phyloP scores from a whole-genome alignment of 208 protist genomes.

The Crithidia expoeki region DNA sequence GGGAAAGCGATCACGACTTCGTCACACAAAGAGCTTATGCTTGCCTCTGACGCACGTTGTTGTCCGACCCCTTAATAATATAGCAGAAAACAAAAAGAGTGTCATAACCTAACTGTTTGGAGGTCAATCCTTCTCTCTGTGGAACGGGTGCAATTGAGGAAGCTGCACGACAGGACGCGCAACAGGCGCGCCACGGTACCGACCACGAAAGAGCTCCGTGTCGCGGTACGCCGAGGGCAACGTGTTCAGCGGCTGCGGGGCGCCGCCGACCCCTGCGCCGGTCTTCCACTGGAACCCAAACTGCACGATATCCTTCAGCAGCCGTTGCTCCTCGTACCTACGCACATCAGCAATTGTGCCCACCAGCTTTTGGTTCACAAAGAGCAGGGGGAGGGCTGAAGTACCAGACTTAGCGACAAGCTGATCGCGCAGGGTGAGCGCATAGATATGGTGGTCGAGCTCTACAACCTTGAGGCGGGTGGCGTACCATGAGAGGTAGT shows the following conservation, averaged over 20 bases:
- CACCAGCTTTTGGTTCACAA: slow-evolving; percentile 84
- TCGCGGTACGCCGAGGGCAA: slow-evolving; percentile 78
- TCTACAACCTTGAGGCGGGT: slow-evolving; percentile 86
- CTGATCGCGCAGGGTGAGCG: slow-evolving; percentile 54
- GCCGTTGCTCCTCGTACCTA: slow-evolving; percentile 58
- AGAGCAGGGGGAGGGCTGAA: slow-evolving; percentile 73
- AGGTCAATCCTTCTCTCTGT: slow-evolving; percentile 30
- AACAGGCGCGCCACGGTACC: slow-evolving; percentile 78
- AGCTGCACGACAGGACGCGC: slow-evolving; percentile 73
- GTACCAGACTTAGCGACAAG: slow-evolving; percentile 48
- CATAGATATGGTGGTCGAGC: slow-evolving; percentile 86
- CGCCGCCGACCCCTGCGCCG: slow-evolving; percentile 33
- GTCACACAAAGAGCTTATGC: too few relatives aligned
- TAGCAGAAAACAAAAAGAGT: not conserved
- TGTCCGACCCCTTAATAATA: too few relatives aligned
- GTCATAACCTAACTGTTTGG: not conserved
- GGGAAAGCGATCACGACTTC: too few relatives aligned
- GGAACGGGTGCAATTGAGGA: slow-evolving; percentile 69
- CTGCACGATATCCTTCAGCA: slow-evolving; percentile 89
- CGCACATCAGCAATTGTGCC: slow-evolving; percentile 77
- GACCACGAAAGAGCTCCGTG: slow-evolving; percentile 78
- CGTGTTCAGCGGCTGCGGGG: slow-evolving; percentile 51
- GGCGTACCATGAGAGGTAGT: slow-evolving; percentile 90
- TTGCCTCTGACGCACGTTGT: too few relatives aligned
- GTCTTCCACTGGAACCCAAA: slow-evolving; percentile 92